Conservation (phyloP, 345 rosid genomes). For the Hypericum perforatum region DNA sequence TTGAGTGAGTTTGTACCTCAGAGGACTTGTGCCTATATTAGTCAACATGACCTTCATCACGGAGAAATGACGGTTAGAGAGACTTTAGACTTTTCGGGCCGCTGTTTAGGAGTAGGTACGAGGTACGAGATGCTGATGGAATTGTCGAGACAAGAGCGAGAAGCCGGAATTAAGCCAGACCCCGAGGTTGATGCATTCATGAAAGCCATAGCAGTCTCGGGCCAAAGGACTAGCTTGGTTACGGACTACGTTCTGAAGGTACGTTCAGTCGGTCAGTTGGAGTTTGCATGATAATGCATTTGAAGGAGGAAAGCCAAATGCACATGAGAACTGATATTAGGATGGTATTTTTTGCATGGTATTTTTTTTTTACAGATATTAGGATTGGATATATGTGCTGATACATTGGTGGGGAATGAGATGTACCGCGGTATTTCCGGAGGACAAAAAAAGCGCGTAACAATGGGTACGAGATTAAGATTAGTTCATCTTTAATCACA, state of each 20-base stretch:
- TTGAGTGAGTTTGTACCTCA: slow-evolving; percentile 1
- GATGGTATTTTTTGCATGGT: no score
- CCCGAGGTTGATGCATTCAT: slow-evolving; percentile 4
- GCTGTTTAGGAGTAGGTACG: slow-evolving; percentile 1
- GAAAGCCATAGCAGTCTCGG: not conserved
- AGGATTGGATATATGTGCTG: slow-evolving; percentile 1
- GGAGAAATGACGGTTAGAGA: slow-evolving; percentile 4
- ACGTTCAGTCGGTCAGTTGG: not conserved
- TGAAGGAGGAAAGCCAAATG: no score
- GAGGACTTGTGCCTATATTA: not conserved
- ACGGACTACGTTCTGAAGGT: not conserved
- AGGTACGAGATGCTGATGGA: slow-evolving; percentile 1
- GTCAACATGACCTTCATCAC: not conserved
- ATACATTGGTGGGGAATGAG: not conserved
- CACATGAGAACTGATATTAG: no score
- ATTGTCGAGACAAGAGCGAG: not conserved
- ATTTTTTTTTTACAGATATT: not conserved
- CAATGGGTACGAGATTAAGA: not conserved
- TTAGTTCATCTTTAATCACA: not conserved
- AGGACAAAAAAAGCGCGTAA: slow-evolving; percentile 1
- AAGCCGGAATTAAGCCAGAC: not conserved
- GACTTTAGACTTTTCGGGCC: not conserved
- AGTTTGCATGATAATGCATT: not conserved
- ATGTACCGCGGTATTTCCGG: not conserved
- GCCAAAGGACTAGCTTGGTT: not conserved